Percentiles rank a stretch among this genome's conserved stretches.
These are phyloP conservation scores for Botrytis porri DNA, from an alignment of 2,329 filamentous ascomycete species.

Conservation along the genomic window DNA sequence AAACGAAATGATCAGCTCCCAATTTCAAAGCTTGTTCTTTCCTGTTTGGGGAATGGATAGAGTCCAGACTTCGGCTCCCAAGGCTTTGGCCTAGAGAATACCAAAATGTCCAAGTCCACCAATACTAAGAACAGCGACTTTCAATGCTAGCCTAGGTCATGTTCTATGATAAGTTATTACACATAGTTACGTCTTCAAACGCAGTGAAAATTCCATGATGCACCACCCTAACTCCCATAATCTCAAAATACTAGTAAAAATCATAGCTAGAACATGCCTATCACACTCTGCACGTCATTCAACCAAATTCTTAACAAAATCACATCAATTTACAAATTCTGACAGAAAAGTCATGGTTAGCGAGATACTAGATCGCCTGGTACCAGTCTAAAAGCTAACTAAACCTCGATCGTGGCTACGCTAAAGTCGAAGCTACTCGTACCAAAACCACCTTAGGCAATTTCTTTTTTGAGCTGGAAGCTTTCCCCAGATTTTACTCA, in stretches of 20 bases:
- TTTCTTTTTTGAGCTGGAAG: neutral
- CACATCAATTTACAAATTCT: neutral
- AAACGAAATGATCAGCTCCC: conserved; percentile 57
- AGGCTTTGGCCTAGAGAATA: conserved; percentile 66
- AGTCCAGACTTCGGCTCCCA: conserved; percentile 64
- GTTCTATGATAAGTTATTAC: too few relatives aligned
- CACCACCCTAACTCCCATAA: rapidly evolving
- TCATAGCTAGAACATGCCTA: neutral
- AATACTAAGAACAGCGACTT: conserved; percentile 64
- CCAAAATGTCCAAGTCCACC: conserved; percentile 71
- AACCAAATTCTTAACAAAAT: neutral
- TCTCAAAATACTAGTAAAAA: neutral
- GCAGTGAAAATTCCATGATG: neutral
- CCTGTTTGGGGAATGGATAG: conserved; percentile 61
- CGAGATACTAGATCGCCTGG: neutral
- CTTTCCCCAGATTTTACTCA: neutral
- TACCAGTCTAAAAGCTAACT: neutral
- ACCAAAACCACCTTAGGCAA: neutral
- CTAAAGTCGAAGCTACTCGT: neutral
- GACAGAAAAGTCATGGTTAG: neutral
- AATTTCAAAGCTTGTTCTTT: conserved; percentile 57
- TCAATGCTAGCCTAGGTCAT: neutral
- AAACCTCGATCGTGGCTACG: neutral
- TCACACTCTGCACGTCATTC: neutral
- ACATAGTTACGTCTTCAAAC: neutral